Base-by-base conservation (phyloP, 1,284 basidiomycete species). In the Schizopora paradoxa region DNA sequence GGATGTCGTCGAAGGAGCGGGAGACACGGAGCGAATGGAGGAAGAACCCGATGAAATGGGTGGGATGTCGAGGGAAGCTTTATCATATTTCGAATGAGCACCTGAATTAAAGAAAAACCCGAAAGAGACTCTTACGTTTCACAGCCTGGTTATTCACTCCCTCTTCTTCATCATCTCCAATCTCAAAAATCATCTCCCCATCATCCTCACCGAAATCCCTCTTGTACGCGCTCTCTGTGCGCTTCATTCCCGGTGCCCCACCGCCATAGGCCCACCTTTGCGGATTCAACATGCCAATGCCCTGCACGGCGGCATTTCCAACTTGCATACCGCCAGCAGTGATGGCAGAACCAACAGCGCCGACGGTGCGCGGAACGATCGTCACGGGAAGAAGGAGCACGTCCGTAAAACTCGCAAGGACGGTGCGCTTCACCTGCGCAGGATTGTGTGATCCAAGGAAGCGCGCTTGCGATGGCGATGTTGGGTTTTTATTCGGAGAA, bases 361-460 rank as follows among this genome's bases (percentile, higher is more conserved):
- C 82, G 4, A 82, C 79, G 0, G 91, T 89, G 6, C 90, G 80
- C 0, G 95, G 95, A 1, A 98, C 93, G 55, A 98, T 96, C 1
- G 92, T 96, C 14, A 98, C 95, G 0, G 95, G 95, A 0, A 97
- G 71, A 0, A 98, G 69, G 0, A 99, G 78, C 0, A 92, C 81
- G 49, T 90, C 85, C 7, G 89, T 89, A 66, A 99, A 98, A 0
- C 90, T 90, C 0, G 90, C 85, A 1, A 99, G 74, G 8, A 98
- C 89, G 53, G 87, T 96, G 16, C 91, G 81, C 61, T 99, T 99
- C 47, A 95, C 82, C 51, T 86, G 82, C 0, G 92, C 91, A 0
- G 94, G 92, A 57, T 97, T 96, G 40, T 85, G 78, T 0, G 92
- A 86, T 4, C 76, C 72, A 3, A 96, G 72, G 64, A 97, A 96